Base-by-base conservation (phyloP, 1,284 basidiomycete species). In the Gymnopus androsaceus region DNA sequence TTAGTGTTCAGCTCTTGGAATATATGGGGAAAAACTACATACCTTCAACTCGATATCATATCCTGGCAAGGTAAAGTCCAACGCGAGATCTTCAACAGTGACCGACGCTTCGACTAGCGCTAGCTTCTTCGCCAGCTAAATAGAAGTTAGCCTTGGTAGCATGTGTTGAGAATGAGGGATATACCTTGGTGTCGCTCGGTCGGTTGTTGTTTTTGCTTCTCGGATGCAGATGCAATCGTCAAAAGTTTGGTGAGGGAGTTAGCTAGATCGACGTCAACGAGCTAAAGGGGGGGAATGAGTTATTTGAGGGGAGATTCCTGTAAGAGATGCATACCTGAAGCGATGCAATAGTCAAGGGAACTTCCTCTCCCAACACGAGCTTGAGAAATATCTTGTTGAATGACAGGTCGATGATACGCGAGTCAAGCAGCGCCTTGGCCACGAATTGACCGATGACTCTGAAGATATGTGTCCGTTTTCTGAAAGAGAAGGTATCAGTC, bases 371-470 rank as follows among this genome's bases (percentile, higher is more conserved):
- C 9, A 98, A 82, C 2, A 95, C 81, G 38, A 92, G 81, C 67
- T 92, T 93, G 63, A 98, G 78, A 80, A 98, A 98, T 21, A 95
- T 76, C 67, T 91, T 92, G 75, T 94, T 97, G 70, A 99, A 88
- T 46, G 92, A 88, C 64, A 98, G 79, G 71, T 99, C 97, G 71
- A 99, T 95, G 69, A 99, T 98, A 40, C 97, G 84, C 23, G 95
- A 97, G 72, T 99, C 97, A 46, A 99, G 79, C 79, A 99, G 87
- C 1, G 95, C 94, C 75, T 98, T 97, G 33, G 95, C 97, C n/a
- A 98, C 87, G 69, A 99, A 98, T 69, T 97, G 92, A 4, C 97
- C 97, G 40, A 99, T 87, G 19, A 96, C 89, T 53, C 88, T 85
- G 73, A 96, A 90, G 53, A 95, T 84, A 64, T 92, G 87, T 4